Base-by-base conservation (phyloP, 192 early-diverging fungal genomes). In the Dissophora globulifera region DNA sequence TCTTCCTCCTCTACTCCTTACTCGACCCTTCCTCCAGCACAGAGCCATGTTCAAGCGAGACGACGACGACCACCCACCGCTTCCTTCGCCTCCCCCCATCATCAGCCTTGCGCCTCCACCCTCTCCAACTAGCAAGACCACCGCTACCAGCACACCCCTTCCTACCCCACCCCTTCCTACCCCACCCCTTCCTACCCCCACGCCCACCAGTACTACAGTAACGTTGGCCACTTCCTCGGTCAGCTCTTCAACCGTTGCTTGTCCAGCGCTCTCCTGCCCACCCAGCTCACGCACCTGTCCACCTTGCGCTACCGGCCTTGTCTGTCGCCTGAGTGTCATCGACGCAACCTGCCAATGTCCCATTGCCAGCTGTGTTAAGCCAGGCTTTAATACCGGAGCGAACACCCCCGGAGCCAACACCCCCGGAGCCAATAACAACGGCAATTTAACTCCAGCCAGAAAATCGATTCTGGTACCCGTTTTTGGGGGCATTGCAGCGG, bases 271-370 rank as follows among this genome's bases (percentile, higher is more conserved):
- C 22, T 32, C 41, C 22, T 67, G 63, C 30, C 33, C 42, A 20
- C n/a, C 50, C 11, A 41, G 47, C 31, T 30, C 69, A 0, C 46
- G 35, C 20, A 26, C 62, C 47, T 58, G 60, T 32, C 60, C 69
- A 8, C 50, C 63, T n/a, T 76, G 72, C 53, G 23, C 56, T 22
- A 2, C 20, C 10, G 52, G 63, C 23, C 67, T 48, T 35, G 41
- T 43, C 50, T 76, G 72, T 35, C 12, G 45, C 13, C 52, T 76
- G 32, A 56, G 19, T 42, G 63, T 76, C 1, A 62, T 67, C 19
- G 58, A 62, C 12, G 50, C 63, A 20, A 13, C 25, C 27, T 76
- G 72, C 43, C 43, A 62, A 38, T 76, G 72, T 23, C 72, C 72
- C 7, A 30, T 56, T 3, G 58, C 63, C 41, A 67, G 50, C 27